phyloP scores from a whole-genome alignment of 495 filamentous ascomycete genomes.

The Neurospora intermedia region DNA sequence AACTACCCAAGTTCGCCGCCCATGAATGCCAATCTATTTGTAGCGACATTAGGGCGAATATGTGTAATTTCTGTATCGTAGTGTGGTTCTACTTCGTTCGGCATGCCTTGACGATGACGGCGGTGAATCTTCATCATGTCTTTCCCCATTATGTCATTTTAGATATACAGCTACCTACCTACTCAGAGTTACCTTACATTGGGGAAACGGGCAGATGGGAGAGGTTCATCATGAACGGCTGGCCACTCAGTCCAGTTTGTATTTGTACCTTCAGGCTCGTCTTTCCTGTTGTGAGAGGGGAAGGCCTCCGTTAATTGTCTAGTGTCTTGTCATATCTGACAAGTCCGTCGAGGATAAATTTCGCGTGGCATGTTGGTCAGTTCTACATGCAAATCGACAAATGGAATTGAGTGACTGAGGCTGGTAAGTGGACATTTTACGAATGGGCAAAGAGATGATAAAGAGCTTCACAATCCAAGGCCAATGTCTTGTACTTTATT shows the following conservation, averaged over 20 bases:
- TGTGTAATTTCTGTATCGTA: neutral
- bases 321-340: neutral
- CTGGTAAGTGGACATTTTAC: too few relatives aligned
- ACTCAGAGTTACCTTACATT: neutral
- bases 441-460: too few relatives aligned
- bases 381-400: too few relatives aligned
- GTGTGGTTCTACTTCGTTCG: neutral
- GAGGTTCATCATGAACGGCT: neutral
- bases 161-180: neutral
- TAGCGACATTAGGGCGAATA: too few relatives aligned
- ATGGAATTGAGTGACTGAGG: too few relatives aligned
- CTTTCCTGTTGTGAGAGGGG: neutral
- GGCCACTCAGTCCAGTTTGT: neutral
- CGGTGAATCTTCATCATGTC: neutral
- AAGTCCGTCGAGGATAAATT: neutral
- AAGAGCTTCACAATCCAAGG: too few relatives aligned
- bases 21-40: neutral
- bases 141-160: neutral
- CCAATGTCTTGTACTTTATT: too few relatives aligned
- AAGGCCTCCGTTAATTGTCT: neutral
- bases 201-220: neutral
- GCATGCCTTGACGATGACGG: neutral
- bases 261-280: neutral
- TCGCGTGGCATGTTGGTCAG: too few relatives aligned
- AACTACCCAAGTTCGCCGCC: neutral